These are phyloP conservation scores for Cladophialophora bantiana DNA, from an alignment of 2,329 filamentous ascomycete genomes.

Conservation along the genomic window DNA sequence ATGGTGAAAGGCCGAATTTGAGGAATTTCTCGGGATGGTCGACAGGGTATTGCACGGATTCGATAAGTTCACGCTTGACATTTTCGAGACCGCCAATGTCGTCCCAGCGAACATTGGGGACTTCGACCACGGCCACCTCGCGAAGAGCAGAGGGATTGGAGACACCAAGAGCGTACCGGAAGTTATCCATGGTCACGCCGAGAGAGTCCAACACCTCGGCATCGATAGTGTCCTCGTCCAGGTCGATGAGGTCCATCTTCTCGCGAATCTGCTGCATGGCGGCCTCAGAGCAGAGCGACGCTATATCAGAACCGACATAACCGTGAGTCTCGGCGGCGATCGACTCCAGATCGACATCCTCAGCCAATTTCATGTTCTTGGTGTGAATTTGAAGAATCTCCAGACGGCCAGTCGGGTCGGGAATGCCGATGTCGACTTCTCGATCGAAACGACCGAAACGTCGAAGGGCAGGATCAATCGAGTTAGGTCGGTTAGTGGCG, in stretches of 20 bases:
- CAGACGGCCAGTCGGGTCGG: conserved; percentile 95
- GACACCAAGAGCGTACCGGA: conserved; percentile 96
- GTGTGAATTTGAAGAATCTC: conserved; percentile 99
- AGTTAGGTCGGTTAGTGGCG: conserved; percentile 97
- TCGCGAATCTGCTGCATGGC: conserved; percentile 99
- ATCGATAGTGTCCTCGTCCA: conserved; percentile 98
- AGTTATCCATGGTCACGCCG: conserved; percentile 99
- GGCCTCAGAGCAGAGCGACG: conserved; percentile 96
- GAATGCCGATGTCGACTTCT: conserved; percentile 97
- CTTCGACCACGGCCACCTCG: conserved; percentile 98
- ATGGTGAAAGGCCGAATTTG: conserved; percentile 98
- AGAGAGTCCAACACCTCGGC: conserved; percentile 97
- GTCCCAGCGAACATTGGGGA: conserved; percentile 99
- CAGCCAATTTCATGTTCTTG: conserved; percentile 99
- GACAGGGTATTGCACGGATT: conserved; percentile 98
- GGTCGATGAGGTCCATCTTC: conserved; percentile 99
- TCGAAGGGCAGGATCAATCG: conserved; percentile 95
- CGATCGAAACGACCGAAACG: conserved; percentile 99
- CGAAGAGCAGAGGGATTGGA: conserved; percentile 98
- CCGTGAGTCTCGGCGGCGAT: conserved; percentile 98
- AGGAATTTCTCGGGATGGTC: conserved; percentile 99
- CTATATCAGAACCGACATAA: conserved; percentile 98
- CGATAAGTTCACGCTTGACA: conserved; percentile 99
- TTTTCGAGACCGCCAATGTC: conserved; percentile 98
- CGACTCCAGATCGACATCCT: conserved; percentile 95